Base-by-base conservation (phyloP, 78 protist genomes). In the Guillardia theta region DNA sequence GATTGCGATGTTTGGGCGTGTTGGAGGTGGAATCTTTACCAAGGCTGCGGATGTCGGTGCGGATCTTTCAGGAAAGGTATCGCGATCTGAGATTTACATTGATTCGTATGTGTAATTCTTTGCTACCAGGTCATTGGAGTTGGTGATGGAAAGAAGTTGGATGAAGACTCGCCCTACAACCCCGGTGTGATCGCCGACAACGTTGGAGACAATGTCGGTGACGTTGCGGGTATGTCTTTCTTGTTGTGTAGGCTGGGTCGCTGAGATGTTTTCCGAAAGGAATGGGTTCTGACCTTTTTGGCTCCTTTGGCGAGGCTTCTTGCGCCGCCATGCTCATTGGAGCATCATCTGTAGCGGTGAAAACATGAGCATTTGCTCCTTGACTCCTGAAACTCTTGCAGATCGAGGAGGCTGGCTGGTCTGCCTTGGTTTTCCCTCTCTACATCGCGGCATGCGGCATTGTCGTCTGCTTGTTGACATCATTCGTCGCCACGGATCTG, bases 201-300 rank as follows among this genome's bases (percentile, higher is more conserved):
- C 94, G 97, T 97, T 27, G 98, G 98, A 4, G 98, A 97, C 94
- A 96, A 97, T 78, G 98, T 97, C 48, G 98, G 98, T 37, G 98
- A 97, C 95, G 93, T 96, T 19, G 98, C 98, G 8, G 98, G 97
- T 37, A 94, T 95, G 97, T 30, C 39, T 30, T 27, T 6, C 27
- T 30, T 6, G 39, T 30, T 8, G 39, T 58, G 27, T 6, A 6
- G 39, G 27, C 6, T 30, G 21, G 70, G 39, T 58, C 70, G 70
- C 70, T 58, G 2, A 30, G 21, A 8, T 1, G 70, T 1, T 30
- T 24, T 1, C 39, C 1, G 27, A 27, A 24, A 58, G 70, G 90
- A 18, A 88, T 88, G 93, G 93, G 93, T 2, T 45, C 93, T 8
- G 98, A 97, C 33, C 92, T 97, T 46, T 97, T 97, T 76, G 98